These are phyloP conservation scores for Ogataea philodendri DNA, from an alignment of 805 yeast species.

Conservation along the genomic window DNA sequence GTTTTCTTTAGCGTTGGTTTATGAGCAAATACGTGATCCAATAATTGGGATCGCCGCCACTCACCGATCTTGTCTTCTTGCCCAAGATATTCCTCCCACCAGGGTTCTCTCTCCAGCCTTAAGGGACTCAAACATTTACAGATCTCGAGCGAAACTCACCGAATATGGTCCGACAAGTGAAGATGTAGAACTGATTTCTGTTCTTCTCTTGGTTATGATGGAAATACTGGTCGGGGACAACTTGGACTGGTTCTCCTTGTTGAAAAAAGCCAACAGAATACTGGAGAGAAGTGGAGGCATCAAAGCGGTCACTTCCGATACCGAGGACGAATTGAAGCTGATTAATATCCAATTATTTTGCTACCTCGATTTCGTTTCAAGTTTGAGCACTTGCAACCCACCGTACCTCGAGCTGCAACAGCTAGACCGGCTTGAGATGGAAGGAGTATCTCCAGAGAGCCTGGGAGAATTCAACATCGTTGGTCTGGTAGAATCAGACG, in stretches of 20 bases:
- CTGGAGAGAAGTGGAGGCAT: constrained; percentile 30
- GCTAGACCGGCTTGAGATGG: constrained; percentile 1
- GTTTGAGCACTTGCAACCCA: constrained; percentile 30
- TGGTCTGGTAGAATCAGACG: constrained; percentile 6
- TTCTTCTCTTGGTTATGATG: constrained; percentile 25
- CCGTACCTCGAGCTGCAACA: constrained; percentile 24
- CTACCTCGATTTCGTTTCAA: constrained; percentile 31
- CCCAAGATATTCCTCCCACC: constrained; percentile 2
- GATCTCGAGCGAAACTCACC: constrained; percentile 18
- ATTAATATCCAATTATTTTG: constrained; percentile 31
- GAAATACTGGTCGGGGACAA: constrained; percentile 32
- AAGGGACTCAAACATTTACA: constrained; percentile 17
- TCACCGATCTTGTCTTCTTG: constrained; percentile 20
- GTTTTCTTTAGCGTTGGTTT: constrained; percentile 25
- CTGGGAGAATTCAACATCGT: constrained; percentile 5
- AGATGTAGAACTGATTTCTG: constrained; percentile 23
- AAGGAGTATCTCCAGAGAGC: constrained; percentile 11
- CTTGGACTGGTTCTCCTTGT: constrained; percentile 29
- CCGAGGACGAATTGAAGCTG: constrained; percentile 19
- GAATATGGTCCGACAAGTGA: constrained; percentile 7
- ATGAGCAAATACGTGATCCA: constrained; percentile 25
- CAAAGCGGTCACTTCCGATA: constrained; percentile 12
- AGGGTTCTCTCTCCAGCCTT: constrained; percentile 10
- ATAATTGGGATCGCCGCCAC: constrained; percentile 31
- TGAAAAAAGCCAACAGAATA: constrained; percentile 26